phyloP scores from a whole-genome alignment of 768 basidiomycete genomes.

The Auriscalpium microsporum region DNA sequence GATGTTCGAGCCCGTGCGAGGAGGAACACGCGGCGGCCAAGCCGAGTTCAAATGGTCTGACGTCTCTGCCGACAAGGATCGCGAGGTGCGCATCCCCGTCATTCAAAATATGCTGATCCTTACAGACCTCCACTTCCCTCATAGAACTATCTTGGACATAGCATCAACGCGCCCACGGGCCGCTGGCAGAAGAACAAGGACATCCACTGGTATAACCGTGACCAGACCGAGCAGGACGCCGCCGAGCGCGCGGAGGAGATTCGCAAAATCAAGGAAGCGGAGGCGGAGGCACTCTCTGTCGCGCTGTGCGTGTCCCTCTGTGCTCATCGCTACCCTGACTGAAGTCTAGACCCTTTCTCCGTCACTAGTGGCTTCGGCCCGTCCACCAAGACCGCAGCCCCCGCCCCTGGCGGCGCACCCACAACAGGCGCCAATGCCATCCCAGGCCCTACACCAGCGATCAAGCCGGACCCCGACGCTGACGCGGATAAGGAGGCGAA shows the following conservation, averaged over 20 bases:
- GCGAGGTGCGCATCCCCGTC: conserved; percentile 49
- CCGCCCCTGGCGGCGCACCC: conserved; percentile 8
- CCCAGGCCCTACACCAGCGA: conserved; percentile 12
- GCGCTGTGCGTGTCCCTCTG: conserved; percentile 49
- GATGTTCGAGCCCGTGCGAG: conserved; percentile 82
- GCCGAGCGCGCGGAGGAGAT: conserved; percentile 63
- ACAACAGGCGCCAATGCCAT: conserved; percentile 25
- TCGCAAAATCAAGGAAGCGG: conserved; percentile 72
- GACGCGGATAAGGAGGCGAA: conserved; percentile 25
- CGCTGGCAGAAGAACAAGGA: conserved; percentile 98
- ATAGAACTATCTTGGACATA: conserved; percentile 92
- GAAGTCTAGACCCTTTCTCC: background rate
- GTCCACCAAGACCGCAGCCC: conserved; percentile 23
- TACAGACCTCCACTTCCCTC: too few species aligned
- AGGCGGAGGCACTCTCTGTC: conserved; percentile 78
- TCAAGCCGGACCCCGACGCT: conserved; percentile 5
- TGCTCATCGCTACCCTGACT: background rate
- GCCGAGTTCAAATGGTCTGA: conserved; percentile 90
- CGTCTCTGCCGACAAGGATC: conserved; percentile 86
- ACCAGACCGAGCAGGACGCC: conserved; percentile 29
- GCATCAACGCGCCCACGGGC: conserved; percentile 90
- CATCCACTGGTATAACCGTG: conserved; percentile 89
- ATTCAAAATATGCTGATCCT: too few species aligned
- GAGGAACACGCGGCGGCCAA: conserved; percentile 87
- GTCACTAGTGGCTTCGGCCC: conserved; percentile 61